Conservation (phyloP, 1,284 basidiomycete genomes). For the Tausonia pullulans region DNA sequence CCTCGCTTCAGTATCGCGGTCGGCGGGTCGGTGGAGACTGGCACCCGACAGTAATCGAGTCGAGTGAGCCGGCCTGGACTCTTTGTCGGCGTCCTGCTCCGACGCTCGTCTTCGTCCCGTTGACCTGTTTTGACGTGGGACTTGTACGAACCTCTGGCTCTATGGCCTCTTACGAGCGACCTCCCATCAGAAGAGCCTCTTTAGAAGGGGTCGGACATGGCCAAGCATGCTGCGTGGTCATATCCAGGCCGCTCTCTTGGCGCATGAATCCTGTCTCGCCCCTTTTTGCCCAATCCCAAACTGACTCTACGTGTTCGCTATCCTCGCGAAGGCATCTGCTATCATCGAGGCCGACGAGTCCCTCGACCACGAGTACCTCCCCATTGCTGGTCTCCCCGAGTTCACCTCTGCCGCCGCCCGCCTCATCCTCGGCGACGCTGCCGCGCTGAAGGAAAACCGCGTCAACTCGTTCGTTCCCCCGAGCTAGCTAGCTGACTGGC, state of each 20-base stretch:
- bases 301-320: not conserved
- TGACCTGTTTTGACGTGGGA: too few species aligned
- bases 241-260: not conserved
- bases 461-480: slow-evolving; percentile 37
- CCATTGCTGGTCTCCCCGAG: slow-evolving; percentile 75
- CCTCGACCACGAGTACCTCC: slow-evolving; percentile 87
- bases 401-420: slow-evolving; percentile 69
- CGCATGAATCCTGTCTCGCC: not conserved
- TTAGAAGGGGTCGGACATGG: too few species aligned
- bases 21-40: too few species aligned
- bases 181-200: too few species aligned
- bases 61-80: too few species aligned
- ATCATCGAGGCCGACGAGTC: slow-evolving; percentile 57
- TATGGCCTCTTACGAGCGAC: too few species aligned
- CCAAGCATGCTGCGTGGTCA: too few species aligned
- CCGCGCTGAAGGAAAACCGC: slow-evolving; percentile 59
- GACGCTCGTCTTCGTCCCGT: too few species aligned
- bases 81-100: too few species aligned
- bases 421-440: slow-evolving; percentile 64
- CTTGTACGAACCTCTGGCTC: too few species aligned
- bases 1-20: too few species aligned
- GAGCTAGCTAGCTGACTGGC: not conserved
- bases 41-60: too few species aligned
- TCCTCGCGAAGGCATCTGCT: slow-evolving; percentile 52
- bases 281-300: not conserved